Evolutionary conservation across 2,329 filamentous ascomycete species (phyloP), one percentile per base, ranked within the genome.

Genomic region (Fusarium multiceps): DNA sequence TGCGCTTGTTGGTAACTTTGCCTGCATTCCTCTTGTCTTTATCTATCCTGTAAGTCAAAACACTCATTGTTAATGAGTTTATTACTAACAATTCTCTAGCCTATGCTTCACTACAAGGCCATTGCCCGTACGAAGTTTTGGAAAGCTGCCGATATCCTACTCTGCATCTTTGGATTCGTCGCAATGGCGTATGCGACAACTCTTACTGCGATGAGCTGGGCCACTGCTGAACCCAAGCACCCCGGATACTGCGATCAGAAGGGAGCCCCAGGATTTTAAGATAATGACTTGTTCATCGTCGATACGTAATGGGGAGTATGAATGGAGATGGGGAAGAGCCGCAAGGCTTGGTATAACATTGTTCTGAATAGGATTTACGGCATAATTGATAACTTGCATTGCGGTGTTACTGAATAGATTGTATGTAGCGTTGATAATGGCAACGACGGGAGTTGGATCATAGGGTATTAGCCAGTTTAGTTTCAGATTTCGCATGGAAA

Each of bases 21-120:
- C 96, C 66, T 99, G 96, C 78, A 96, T 99, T 74, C 96, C 96
- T 46, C 84, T 99, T 61, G 96, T 98, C 66, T 98, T 97, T 77
- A 97, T 99, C 56, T 99, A 99, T 78, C 97, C 96, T 71, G 94
- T 98, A 87, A 87, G 93, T 89, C 56, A 27, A 47, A 23, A 14
- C 28, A 28, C 2, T 16, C 25, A 8, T 14, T 60, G 14, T 48
- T 34, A 18, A 41, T 20, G 4, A 7, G 4, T 21, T 32, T 9
- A 11, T 45, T 55, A 46, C 79, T 85, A 68, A 85, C 76, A 48
- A 74, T 43, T 30, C 3, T 32, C 56, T n/a, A 98, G 93, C 95
- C 96, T 46, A 85, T 99, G 79, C 89, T 99, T 55, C 96, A 99
- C 78, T 92, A 93, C 82, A 90, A 87, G 77, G 94, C 89, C 14